phyloP scores from a whole-genome alignment of 106 monocot species.

The Dioscorea dumetorum region DNA sequence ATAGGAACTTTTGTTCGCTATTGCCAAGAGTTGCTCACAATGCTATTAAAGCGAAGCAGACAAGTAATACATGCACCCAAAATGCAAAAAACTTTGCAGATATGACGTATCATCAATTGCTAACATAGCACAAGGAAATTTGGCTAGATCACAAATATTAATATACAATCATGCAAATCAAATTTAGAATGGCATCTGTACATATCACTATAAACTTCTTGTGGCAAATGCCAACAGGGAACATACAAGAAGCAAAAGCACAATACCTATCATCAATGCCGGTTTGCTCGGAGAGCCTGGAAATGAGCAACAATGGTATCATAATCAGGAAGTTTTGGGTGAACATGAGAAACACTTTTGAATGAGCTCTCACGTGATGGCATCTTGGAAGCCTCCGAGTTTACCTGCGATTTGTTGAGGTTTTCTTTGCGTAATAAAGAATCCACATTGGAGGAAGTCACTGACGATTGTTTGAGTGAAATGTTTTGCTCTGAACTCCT shows the following conservation, averaged over 20 bases:
- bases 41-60: no score
- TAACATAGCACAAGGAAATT: no score
- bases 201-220: no score
- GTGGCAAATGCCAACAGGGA: no score
- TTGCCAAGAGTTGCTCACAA: no score
- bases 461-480: constrained; percentile 10
- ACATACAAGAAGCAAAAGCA: neutral
- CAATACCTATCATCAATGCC: constrained; percentile 7
- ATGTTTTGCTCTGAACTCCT: constrained; percentile 5
- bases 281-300: constrained; percentile 50
- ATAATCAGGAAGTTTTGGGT: constrained; percentile 74
- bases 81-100: no score
- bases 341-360: constrained; percentile 49
- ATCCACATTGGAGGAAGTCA: neutral
- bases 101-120: no score
- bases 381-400: constrained; percentile 5
- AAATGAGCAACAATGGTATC: constrained; percentile 69
- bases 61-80: no score
- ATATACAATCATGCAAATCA: no score
- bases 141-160: no score
- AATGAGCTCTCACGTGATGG: constrained; percentile 20
- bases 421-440: neutral
- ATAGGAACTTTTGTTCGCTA: no score
- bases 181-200: no score
- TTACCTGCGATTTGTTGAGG: constrained; percentile 11